These are phyloP conservation scores for Pistacia integerrima DNA, from an alignment of 345 rosid genomes.

Conservation along the genomic window DNA sequence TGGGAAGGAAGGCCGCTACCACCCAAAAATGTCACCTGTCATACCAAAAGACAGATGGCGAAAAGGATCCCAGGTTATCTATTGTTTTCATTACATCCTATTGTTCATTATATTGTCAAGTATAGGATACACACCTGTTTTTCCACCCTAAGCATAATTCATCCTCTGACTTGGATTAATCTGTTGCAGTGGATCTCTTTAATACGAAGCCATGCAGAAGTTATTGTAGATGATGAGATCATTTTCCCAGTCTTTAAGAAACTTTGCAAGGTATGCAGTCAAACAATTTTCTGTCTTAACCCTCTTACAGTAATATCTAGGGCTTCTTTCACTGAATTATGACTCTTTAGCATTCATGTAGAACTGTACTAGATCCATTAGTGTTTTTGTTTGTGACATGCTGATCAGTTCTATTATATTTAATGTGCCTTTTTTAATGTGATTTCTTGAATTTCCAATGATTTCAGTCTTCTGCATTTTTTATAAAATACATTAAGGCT, in stretches of 20 bases:
- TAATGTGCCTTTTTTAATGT: neutral
- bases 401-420: neutral
- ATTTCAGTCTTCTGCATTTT: neutral
- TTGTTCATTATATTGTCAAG: neutral
- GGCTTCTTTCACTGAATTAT: neutral
- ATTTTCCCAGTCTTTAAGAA: constrained; percentile 69
- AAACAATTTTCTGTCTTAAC: constrained; percentile 6
- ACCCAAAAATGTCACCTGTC: constrained; percentile 67
- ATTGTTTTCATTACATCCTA: neutral
- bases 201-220: constrained; percentile 75
- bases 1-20: constrained; percentile 69
- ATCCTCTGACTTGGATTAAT: constrained; percentile 13
- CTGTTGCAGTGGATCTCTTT: constrained; percentile 76
- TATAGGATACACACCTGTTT: neutral
- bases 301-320: neutral
- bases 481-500: neutral
- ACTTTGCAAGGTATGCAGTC: constrained; percentile 68
- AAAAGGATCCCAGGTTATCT: constrained; percentile 88
- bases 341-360: neutral
- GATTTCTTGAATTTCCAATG: neutral
- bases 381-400: neutral
- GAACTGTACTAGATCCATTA: neutral
- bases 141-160: neutral
- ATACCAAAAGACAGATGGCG: constrained; percentile 73
- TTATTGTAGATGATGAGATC: constrained; percentile 66